Base-by-base conservation (phyloP, 1,139 yeast species). In the Chernovozyma aurita region DNA sequence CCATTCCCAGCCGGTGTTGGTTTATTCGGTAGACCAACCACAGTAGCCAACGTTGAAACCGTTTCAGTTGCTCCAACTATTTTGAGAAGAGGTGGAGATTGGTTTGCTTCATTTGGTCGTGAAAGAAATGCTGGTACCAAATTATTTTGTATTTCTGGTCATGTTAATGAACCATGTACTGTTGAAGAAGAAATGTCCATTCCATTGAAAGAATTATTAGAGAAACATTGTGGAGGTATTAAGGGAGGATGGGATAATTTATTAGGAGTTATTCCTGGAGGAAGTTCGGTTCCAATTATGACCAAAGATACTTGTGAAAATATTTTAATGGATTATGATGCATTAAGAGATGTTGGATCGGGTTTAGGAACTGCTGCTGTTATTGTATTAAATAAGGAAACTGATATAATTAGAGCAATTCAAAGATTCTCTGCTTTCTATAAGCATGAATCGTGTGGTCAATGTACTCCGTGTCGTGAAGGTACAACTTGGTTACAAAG, bases 1-100 rank as follows among this genome's bases (percentile, higher is more conserved):
- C 95, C 95, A 50, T 85, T 85, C 77, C 95, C 95, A 30, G 95
- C 95, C 32, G 95, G 94, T 57, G 90, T 85, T 39, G 95, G 95
- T 56, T 70, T 85, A 40, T 85, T 84, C 51, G 95, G 95, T 55
- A 78, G 95, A 63, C 95, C 95, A 47, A 76, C 88, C 29, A 85
- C 95, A 34, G 95, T 85, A 39, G 80, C 95, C 45, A 85, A 85
- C 57, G 95, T 85, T 44, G 95, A 85, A 65, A 85, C 95, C 17
- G 92, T 85, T 32, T 78, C 95, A 7, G 95, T 85, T 34, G 84
- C 94, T 9, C 95, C 95, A 46, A 84, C 95, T 30, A 85, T 85
- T 54, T 71, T 84, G 59, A 80, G 95, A 64, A 78, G 95, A 61
- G 95, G 95, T 43, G 87, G 88, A 36, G 83, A 76, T 41, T 85